These are phyloP conservation scores for Collybia sp. DNA, from an alignment of 768 basidiomycete genomes.

Conservation along the genomic window DNA sequence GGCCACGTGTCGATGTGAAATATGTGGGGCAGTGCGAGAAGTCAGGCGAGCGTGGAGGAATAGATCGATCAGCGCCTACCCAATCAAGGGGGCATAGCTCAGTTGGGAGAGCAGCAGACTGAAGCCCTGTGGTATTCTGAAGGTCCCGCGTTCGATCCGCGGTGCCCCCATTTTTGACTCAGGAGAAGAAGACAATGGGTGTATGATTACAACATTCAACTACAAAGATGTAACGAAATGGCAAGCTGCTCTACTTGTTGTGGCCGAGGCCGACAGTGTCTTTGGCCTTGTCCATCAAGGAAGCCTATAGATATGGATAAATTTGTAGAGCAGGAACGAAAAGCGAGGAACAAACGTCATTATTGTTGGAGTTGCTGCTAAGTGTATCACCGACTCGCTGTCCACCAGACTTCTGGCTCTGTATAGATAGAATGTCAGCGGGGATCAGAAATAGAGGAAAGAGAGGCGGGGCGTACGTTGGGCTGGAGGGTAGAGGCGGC, in stretches of 20 bases:
- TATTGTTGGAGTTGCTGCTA: conserved; percentile 44
- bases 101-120: conserved; percentile 69
- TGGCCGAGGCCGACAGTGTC: conserved; percentile 42
- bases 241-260: conserved; percentile 6
- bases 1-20: too few relatives aligned
- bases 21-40: not conserved
- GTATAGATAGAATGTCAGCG: not conserved
- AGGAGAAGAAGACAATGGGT: too few relatives aligned
- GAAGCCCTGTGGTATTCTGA: conserved; percentile 44
- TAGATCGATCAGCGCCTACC: too few relatives aligned
- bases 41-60: not conserved
- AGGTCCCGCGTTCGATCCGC: conserved; percentile 75
- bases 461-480: conserved; percentile 24
- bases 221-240: too few relatives aligned
- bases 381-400: conserved; percentile 46
- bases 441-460: not conserved
- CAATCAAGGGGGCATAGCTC: conserved; percentile 51
- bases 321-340: not conserved
- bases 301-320: conserved; percentile 20
- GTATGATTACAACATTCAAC: too few relatives aligned
- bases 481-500: conserved; percentile 45
- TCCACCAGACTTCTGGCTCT: conserved; percentile 47
- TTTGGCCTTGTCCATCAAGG: conserved; percentile 48
- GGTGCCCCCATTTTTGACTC: conserved; percentile 59
- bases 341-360: conserved; percentile 21